Evolutionary conservation across 192 early-diverging fungal genomes (phyloP), one percentile per base, ranked within the genome.

Genomic region (Coemansia sp.): DNA sequence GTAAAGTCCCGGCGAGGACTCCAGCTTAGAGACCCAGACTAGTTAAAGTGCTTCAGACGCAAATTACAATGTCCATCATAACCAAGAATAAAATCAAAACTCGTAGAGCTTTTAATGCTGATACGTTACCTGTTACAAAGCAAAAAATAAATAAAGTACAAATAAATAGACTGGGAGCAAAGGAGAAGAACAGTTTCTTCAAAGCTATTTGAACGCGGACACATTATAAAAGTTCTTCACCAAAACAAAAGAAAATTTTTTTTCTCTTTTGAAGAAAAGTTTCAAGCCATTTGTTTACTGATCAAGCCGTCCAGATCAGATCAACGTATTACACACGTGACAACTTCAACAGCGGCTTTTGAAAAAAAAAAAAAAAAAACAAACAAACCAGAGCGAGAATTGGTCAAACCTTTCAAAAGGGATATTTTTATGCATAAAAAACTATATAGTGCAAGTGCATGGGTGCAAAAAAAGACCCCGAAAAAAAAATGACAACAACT

Each of bases 51-150:
- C 41, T 69, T 83, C 81, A 78, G 81, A 83, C 81, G 81, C 81
- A 83, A 83, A 83, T 83, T 83, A 83, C 76, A 76, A 63, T 74
- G 72, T 72, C 71, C 80, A 83, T 83, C 80, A 83, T 52, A 8
- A 76, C 63, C 66, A 39, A 12, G 32, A n/a, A 14, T 5, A 5
- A 41, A 7, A 15, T 39, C 41, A 61, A 68, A 48, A 38, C 2
- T 36, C 14, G 57, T 14, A 28, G 22, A 28, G 22, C 22, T 28
- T 28, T 12, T 48, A 5, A 5, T 5, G 3, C 45, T 34, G 51
- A 53, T 53, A 53, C 20, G 20, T 15, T 53, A 22, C n/a, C 51
- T 41, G 1, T 28, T 28, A 28, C 22, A 28, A 41, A 41, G 39
- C 5, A 9, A 41, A 41, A 9, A 41, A 9, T 41, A 12, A 41